A percentile compares a stretch with the other conserved stretches of the same genome.
phyloP scores from a whole-genome alignment of 2,329 filamentous ascomycete genomes.

The Phyllosticta ampelicida region DNA sequence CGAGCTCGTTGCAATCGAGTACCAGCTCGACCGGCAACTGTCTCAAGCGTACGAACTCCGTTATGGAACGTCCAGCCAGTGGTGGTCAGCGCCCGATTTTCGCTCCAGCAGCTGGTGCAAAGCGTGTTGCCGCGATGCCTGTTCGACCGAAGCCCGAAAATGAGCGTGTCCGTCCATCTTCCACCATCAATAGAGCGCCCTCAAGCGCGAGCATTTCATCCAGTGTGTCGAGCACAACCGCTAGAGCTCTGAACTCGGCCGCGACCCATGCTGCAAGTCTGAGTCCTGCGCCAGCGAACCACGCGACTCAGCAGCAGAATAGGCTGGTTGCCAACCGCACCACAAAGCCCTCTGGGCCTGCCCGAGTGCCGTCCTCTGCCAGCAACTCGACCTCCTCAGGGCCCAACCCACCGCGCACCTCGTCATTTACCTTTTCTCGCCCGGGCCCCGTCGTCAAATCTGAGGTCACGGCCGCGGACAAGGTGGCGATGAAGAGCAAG shows the following conservation, averaged over 20 bases:
- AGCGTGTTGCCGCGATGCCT: conserved; percentile 1
- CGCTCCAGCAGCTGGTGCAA: background rate
- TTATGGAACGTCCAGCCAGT: background rate
- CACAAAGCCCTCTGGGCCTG: background rate
- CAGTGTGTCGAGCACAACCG: conserved; percentile 1
- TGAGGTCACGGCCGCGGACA: conserved; percentile 22
- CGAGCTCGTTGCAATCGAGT: background rate
- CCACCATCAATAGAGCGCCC: background rate
- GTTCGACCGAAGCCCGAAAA: background rate
- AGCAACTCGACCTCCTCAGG: conserved; percentile 6
- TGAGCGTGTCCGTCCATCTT: background rate
- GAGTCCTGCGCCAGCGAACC: background rate
- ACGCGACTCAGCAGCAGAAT: background rate
- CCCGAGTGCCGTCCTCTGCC: conserved; percentile 2
- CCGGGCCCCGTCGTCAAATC: conserved; percentile 13
- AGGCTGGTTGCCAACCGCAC: background rate
- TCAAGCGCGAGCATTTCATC: conserved; percentile 6
- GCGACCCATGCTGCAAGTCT: background rate
- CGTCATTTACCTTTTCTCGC: conserved; percentile 1
- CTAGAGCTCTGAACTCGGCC: conserved; percentile 7
- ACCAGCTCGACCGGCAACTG: background rate
- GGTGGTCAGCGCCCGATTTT: background rate
- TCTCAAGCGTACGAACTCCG: conserved; percentile 2
- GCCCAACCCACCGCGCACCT: background rate
- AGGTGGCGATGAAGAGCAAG: conserved; percentile 25